Evolutionary conservation across 805 yeast genomes (phyloP), one percentile per base, ranked within the genome.

Genomic region (Teunomyces pallodes): DNA sequence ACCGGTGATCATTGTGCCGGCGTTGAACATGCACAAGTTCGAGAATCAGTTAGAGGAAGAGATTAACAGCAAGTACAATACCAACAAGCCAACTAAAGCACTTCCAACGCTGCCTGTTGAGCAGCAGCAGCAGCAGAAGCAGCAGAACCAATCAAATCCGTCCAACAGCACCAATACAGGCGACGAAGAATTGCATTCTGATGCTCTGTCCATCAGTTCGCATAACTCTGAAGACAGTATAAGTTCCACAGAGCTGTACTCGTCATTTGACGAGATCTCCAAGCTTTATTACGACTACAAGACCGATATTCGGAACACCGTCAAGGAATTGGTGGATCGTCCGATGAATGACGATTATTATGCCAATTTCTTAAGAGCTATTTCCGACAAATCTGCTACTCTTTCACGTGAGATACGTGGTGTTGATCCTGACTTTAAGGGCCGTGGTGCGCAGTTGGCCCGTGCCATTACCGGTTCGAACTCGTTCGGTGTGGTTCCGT

Each of bases 1-100:
- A 12, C 90, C 91, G 0, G 78, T 82, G n/a, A 74, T 85, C 20
- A 77, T 84, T 43, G 84, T 81, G 0, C 87, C 90, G 1, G 82
- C 87, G 2, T 61, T 70, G 52, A 81, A 82, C 47, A 74, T 81
- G 81, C 69, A 70, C 39, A 53, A 64, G n/a, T 83, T 79, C 64
- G 87, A 83, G 57, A 49, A 53, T 3, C 56, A 65, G 9, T 57
- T 82, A 32, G 75, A 75, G 46, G 65, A 63, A 12, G 60, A 65
- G 59, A 52, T 68, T 50, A 62, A 54, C 30, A 14, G 27, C 9
- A 24, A 39, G 32, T 29, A 32, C 17, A 32, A 4, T 20, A 20
- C 24, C 24, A 12, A 24, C 26, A 10, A 14, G 16, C 20, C 40
- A 12, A 10, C 12, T 10, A 13, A 12, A 36, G 9, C 33, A 31